phyloP scores from a whole-genome alignment of 2,329 filamentous ascomycete genomes.

The Amesomyces nigricolor region DNA sequence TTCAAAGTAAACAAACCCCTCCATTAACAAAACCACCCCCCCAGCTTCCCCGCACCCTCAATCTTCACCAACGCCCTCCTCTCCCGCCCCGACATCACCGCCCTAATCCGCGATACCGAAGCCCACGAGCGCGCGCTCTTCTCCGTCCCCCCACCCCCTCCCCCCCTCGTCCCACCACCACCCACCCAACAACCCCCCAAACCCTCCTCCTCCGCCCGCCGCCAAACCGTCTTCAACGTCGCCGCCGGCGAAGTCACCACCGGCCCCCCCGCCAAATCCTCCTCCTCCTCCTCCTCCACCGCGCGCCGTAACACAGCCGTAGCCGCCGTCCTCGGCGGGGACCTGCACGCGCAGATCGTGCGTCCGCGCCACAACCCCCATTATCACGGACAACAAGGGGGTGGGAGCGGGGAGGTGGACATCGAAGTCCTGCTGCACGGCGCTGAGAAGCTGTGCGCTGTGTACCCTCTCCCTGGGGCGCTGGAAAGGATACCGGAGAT shows the following conservation, averaged over 20 bases:
- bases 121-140: conserved; percentile 91
- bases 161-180: conserved; percentile 35
- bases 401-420: conserved; percentile 57
- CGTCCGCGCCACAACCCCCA: conserved; percentile 33
- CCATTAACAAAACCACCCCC: neutral
- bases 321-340: conserved; percentile 78
- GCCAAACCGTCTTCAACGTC: conserved; percentile 63
- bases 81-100: conserved; percentile 83
- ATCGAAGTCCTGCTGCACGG: conserved; percentile 78
- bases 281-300: conserved; percentile 39
- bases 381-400: conserved; percentile 34
- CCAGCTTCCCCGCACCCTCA: conserved; percentile 80
- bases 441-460: conserved; percentile 82
- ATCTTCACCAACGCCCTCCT: conserved; percentile 94
- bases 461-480: conserved; percentile 79
- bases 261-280: conserved; percentile 41
- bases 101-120: conserved; percentile 91
- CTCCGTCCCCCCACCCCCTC: conserved; percentile 70
- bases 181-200: conserved; percentile 39
- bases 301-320: conserved; percentile 71
- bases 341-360: conserved; percentile 76
- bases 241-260: conserved; percentile 58
- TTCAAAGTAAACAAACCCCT: conserved; percentile 7
- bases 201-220: conserved; percentile 37
- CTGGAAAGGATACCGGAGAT: conserved; percentile 68